These are phyloP conservation scores for Nannizziopsis barbatae DNA, from an alignment of 2,329 filamentous ascomycete species.

Conservation along the genomic window DNA sequence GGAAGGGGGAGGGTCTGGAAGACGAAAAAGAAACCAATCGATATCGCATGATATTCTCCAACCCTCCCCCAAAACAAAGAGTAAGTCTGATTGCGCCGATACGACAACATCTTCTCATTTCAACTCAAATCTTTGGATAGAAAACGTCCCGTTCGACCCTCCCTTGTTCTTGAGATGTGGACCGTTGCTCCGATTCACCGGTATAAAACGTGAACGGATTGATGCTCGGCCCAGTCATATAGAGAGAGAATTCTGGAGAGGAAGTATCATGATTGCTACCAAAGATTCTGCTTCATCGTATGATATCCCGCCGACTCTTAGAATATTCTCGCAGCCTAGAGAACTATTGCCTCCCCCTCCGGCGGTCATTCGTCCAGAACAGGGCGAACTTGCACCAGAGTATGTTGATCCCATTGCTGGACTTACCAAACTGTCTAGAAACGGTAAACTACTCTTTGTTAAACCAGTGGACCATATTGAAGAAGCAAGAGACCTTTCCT, in stretches of 20 bases:
- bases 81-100: conserved; percentile 16
- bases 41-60: conserved; percentile 20
- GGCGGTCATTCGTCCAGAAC: conserved; percentile 51
- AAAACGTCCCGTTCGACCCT: conserved; percentile 63
- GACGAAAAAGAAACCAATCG: conserved; percentile 38
- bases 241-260: conserved; percentile 78
- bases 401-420: conserved; percentile 85
- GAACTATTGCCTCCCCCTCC: conserved; percentile 71
- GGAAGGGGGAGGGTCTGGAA: conserved; percentile 48
- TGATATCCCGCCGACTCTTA: conserved; percentile 60
- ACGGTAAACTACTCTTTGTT: conserved; percentile 77
- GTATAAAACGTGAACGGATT: conserved; percentile 51
- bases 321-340: conserved; percentile 78
- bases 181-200: conserved; percentile 79
- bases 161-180: conserved; percentile 79
- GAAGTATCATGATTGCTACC: conserved; percentile 91
- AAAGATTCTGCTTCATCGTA: conserved; percentile 75
- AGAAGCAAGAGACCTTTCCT: conserved; percentile 66
- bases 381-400: conserved; percentile 55
- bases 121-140: conserved; percentile 26
- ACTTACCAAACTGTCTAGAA: conserved; percentile 71
- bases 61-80: conserved; percentile 26
- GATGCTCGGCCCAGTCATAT: conserved; percentile 26
- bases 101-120: conserved; percentile 12
- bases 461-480: conserved; percentile 78